Evolutionary conservation across 2,329 filamentous ascomycete genomes (phyloP).

Genomic region (Geosmithia morbida): DNA sequence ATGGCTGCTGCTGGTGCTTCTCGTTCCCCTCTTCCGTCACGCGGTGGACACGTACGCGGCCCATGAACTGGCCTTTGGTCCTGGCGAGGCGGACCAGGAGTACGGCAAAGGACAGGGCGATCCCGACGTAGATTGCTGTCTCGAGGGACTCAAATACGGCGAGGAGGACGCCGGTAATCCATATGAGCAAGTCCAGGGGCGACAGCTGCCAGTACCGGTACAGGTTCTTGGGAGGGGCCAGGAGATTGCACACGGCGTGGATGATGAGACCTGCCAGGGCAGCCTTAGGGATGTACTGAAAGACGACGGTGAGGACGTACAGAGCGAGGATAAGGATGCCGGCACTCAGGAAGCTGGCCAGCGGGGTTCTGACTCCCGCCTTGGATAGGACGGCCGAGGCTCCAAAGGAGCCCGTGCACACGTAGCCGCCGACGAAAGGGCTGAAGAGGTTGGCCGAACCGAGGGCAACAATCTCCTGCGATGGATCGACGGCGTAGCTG

Average conservation of each 20-base stretch:
- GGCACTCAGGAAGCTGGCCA: constrained; percentile 67
- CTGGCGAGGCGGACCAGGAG: constrained; percentile 30
- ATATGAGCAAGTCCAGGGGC: constrained; percentile 60
- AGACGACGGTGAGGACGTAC: constrained; percentile 62
- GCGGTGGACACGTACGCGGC: constrained; percentile 14
- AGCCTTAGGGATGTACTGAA: constrained; percentile 67
- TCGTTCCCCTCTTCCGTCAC: constrained; percentile 2
- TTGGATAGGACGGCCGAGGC: constrained; percentile 77
- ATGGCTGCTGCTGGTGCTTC: not conserved
- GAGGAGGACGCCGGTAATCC: constrained; percentile 56
- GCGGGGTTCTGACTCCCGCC: constrained; percentile 64
- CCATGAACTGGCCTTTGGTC: constrained; percentile 31
- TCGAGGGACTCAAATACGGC: constrained; percentile 34
- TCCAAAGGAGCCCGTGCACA: constrained; percentile 32
- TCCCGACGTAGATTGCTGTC: constrained; percentile 33
- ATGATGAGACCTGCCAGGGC: constrained; percentile 66
- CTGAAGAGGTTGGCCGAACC: constrained; percentile 63
- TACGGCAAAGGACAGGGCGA: constrained; percentile 24
- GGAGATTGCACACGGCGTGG: constrained; percentile 65
- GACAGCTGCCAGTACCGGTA: constrained; percentile 69
- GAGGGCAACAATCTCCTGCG: constrained; percentile 67
- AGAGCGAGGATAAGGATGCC: constrained; percentile 62
- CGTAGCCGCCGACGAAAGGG: constrained; percentile 51
- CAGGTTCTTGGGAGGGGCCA: constrained; percentile 58
- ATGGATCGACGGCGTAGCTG: constrained; percentile 66